These are phyloP conservation scores for Candida berthetii DNA, from an alignment of 805 yeast genomes.

Conservation along the genomic window DNA sequence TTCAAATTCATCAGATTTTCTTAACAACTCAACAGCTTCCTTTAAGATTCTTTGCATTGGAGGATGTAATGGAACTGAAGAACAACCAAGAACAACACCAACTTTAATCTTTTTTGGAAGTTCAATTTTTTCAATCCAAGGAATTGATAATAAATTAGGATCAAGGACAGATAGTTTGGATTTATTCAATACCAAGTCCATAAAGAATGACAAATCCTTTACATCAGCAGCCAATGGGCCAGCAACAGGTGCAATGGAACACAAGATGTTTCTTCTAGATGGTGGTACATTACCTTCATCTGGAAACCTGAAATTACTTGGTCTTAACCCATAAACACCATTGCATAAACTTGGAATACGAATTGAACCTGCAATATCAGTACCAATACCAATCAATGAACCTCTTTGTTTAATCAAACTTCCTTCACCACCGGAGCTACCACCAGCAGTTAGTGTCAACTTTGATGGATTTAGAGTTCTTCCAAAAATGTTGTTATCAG, in stretches of 20 bases:
- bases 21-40: too few relatives aligned
- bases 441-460: constrained; percentile 44
- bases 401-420: constrained; percentile 42
- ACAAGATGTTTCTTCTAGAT: constrained; percentile 14
- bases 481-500: constrained; percentile 46
- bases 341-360: constrained; percentile 52
- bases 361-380: constrained; percentile 57
- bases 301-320: constrained; percentile 25
- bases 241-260: constrained; percentile 46
- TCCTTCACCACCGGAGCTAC: constrained; percentile 59
- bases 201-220: constrained; percentile 58
- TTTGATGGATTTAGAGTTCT: constrained; percentile 43
- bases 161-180: constrained; percentile 57
- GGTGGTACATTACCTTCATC: constrained; percentile 31
- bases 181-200: constrained; percentile 42
- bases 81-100: too few relatives aligned
- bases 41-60: too few relatives aligned
- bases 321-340: constrained; percentile 46
- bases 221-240: constrained; percentile 62
- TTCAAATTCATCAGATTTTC: too few relatives aligned
- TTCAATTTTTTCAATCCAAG: too few relatives aligned
- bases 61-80: too few relatives aligned
- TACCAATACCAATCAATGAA: constrained; percentile 49
- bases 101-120: too few relatives aligned
- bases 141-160: constrained; percentile 19